phyloP scores from a whole-genome alignment of 2,329 filamentous ascomycete genomes.

The Neodidymelliopsis sp. region DNA sequence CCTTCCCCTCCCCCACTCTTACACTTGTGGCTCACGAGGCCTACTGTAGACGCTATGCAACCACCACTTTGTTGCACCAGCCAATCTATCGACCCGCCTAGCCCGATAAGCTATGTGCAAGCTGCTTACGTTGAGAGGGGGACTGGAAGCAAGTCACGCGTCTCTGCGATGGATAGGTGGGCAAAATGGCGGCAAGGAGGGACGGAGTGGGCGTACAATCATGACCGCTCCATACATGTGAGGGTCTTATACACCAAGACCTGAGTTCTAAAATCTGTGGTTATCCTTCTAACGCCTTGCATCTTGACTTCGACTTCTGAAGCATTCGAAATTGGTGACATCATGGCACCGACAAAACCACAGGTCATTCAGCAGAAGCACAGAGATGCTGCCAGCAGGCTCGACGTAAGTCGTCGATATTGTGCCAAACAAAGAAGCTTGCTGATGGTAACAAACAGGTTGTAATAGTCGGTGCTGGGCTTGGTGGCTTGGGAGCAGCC shows the following conservation, averaged over 20 bases:
- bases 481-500: constrained; percentile 62
- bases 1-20: constrained; percentile 34
- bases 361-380: constrained; percentile 36
- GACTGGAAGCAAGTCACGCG: constrained; percentile 18
- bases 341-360: constrained; percentile 38
- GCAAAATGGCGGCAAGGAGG: constrained; percentile 29
- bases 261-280: neutral
- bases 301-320: neutral
- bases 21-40: constrained; percentile 12
- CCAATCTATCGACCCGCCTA: constrained; percentile 7
- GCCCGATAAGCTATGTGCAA: constrained; percentile 21
- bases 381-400: constrained; percentile 31
- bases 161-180: constrained; percentile 28
- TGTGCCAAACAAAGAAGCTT: no score
- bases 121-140: constrained; percentile 10
- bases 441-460: constrained; percentile 36
- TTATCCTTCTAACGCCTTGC: neutral
- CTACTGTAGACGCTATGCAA: constrained; percentile 9
- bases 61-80: constrained; percentile 6
- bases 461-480: constrained; percentile 63
- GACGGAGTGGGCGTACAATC: constrained; percentile 11
- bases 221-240: constrained; percentile 8
- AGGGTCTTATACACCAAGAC: constrained; percentile 7
- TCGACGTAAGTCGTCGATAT: constrained; percentile 30
- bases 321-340: no score